Conservation (phyloP, 352 stramenopile genomes). For the Phytophthora pistaciae region DNA sequence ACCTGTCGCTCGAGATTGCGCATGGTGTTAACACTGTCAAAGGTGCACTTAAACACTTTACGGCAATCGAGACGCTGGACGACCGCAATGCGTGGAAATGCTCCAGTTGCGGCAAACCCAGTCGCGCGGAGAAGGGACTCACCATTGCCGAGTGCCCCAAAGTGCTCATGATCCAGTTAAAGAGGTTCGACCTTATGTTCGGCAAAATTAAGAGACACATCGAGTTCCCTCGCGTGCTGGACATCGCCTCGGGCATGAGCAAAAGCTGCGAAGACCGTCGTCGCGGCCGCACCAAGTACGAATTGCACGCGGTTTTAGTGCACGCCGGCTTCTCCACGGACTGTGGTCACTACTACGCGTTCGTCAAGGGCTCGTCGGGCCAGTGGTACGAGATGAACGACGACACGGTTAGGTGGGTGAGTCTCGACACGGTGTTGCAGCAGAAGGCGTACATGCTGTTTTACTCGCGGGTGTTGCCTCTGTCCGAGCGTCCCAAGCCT, state of each 20-base stretch:
- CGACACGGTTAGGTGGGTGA: conserved; percentile 87
- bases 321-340: conserved; percentile 90
- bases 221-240: conserved; percentile 72
- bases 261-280: conserved; percentile 62
- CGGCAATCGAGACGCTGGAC: conserved; percentile 84
- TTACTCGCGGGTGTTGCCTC: conserved; percentile 80
- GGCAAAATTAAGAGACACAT: conserved; percentile 93
- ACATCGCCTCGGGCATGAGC: conserved; percentile 70
- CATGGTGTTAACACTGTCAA: conserved; percentile 79
- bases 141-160: conserved; percentile 86
- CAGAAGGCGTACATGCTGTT: conserved; percentile 94
- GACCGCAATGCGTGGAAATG: conserved; percentile 90
- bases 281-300: conserved; percentile 68
- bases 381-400: conserved; percentile 96
- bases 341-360: conserved; percentile 93
- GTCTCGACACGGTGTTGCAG: conserved; percentile 85
- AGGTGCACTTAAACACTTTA: conserved; percentile 85
- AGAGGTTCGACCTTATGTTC: conserved; percentile 89
- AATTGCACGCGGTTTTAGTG: conserved; percentile 86
- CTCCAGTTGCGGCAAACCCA: conserved; percentile 77
- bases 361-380: conserved; percentile 88
- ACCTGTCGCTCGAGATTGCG: conserved; percentile 90
- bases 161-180: conserved; percentile 91
- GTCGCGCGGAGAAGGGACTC: conserved; percentile 84
- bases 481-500: conserved; percentile 46